Conservation (phyloP, 371 early-diverging fungal species). For the Mortierella sp. region DNA sequence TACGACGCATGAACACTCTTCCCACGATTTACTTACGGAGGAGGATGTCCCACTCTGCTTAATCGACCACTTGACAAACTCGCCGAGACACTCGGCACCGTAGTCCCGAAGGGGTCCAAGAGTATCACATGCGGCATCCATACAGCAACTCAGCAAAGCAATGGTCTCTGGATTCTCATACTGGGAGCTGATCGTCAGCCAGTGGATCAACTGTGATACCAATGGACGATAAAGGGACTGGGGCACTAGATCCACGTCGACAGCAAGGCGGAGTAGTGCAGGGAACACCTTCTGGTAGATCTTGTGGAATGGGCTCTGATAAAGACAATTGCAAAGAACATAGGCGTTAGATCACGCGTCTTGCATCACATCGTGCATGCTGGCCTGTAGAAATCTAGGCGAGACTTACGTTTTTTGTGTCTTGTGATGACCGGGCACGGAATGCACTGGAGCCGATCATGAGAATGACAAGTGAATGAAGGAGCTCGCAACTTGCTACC, state of each 20-base stretch:
- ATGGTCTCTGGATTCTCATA: conserved; percentile 85
- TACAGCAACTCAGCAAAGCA: conserved; percentile 74
- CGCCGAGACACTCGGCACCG: conserved; percentile 80
- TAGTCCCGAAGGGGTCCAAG: conserved; percentile 78
- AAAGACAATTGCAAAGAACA: neutral
- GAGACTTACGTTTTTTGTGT: conserved; percentile 54
- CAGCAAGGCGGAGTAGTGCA: conserved; percentile 75
- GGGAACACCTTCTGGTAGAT: conserved; percentile 80
- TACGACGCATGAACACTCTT: neutral
- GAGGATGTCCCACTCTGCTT: conserved; percentile 71
- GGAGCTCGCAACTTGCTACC: conserved; percentile 80
- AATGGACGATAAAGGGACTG: conserved; percentile 75
- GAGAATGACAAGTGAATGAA: conserved; percentile 78
- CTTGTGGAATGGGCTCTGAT: conserved; percentile 70
- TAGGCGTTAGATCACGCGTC: neutral
- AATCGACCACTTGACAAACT: conserved; percentile 84
- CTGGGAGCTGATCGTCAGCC: conserved; percentile 82
- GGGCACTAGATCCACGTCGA: conserved; percentile 80
- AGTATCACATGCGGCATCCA: conserved; percentile 74
- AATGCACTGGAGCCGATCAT: conserved; percentile 83
- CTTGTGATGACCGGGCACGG: conserved; percentile 59
- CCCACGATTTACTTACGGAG: conserved; percentile 36
- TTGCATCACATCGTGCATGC: neutral
- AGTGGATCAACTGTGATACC: conserved; percentile 80
- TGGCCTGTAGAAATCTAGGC: neutral